Conservation (phyloP, 1,284 basidiomycete species). For the Tranzscheliella williamsii region DNA sequence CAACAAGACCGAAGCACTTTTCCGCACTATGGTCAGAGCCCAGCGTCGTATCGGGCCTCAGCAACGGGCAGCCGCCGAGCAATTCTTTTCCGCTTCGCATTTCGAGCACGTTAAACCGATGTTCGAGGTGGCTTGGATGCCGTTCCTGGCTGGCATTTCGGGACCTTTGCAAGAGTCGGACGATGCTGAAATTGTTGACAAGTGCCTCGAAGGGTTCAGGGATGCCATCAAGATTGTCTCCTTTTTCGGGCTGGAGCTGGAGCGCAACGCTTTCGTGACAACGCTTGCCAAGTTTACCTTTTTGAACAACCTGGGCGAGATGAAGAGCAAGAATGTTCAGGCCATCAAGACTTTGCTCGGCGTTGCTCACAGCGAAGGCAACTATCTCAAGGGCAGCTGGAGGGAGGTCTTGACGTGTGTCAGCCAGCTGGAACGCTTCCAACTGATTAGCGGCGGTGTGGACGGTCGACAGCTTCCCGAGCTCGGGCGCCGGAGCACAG, state of each 20-base stretch:
- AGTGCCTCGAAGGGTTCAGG: constrained; percentile 56
- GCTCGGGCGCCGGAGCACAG: constrained; percentile 67
- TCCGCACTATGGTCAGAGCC: constrained; percentile 60
- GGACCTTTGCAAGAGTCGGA: constrained; percentile 58
- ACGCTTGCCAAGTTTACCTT: constrained; percentile 61
- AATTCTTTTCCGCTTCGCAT: constrained; percentile 59
- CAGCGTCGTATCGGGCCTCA: constrained; percentile 54
- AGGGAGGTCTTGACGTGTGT: constrained; percentile 60
- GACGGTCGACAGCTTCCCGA: constrained; percentile 74
- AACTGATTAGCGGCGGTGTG: constrained; percentile 60
- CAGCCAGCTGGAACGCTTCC: constrained; percentile 60
- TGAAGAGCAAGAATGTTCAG: constrained; percentile 60
- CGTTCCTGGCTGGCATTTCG: constrained; percentile 58
- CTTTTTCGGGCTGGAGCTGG: constrained; percentile 58
- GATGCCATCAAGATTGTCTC: constrained; percentile 60
- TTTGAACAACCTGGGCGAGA: constrained; percentile 60
- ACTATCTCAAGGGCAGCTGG: constrained; percentile 59
- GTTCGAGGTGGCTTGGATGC: constrained; percentile 62
- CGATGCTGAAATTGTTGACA: constrained; percentile 52
- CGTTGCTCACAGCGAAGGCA: constrained; percentile 59
- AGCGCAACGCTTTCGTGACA: constrained; percentile 60
- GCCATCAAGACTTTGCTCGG: constrained; percentile 61
- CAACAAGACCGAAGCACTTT: constrained; percentile 59
- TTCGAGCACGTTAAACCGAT: constrained; percentile 61
- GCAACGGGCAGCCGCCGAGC: constrained; percentile 55